phyloP scores from a whole-genome alignment of 2,329 filamentous ascomycete genomes.

The Cadophora sp. region DNA sequence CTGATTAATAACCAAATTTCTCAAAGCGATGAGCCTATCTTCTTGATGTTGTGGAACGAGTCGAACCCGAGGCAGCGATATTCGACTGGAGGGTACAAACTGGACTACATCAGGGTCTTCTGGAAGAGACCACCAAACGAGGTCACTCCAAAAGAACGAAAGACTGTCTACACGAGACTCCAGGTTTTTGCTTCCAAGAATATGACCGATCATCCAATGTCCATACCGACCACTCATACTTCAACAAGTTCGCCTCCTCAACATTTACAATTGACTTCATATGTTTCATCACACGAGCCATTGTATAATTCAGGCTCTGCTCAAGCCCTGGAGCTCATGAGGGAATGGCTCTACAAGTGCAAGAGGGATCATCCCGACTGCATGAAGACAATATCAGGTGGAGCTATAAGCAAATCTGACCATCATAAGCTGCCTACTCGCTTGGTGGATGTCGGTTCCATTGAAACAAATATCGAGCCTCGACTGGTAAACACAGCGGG shows the following conservation, averaged over 20 bases:
- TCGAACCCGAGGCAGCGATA: neutral
- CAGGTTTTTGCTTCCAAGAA: neutral
- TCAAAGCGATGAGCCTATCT: neutral
- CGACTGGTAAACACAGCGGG: neutral
- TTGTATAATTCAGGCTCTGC: conserved; percentile 1
- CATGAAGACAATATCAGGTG: neutral
- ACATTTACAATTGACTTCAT: neutral
- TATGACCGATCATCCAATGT: no score
- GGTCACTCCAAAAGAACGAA: neutral
- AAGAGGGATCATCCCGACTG: neutral
- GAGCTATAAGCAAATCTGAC: neutral
- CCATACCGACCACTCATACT: no score
- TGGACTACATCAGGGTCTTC: neutral
- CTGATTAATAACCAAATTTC: neutral
- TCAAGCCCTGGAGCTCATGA: neutral
- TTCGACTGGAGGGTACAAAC: neutral
- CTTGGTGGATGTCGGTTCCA: neutral
- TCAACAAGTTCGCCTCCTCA: neutral
- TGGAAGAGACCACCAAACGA: neutral
- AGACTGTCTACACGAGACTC: conserved; percentile 8
- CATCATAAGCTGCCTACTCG: conserved; percentile 10
- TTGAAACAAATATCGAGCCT: neutral
- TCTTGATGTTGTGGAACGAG: conserved; percentile 1
- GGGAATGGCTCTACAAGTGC: conserved; percentile 1
- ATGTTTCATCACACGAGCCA: conserved; percentile 3